These are phyloP conservation scores for Eimeria praecox DNA, from an alignment of 169 alveolate species.

Conservation along the genomic window DNA sequence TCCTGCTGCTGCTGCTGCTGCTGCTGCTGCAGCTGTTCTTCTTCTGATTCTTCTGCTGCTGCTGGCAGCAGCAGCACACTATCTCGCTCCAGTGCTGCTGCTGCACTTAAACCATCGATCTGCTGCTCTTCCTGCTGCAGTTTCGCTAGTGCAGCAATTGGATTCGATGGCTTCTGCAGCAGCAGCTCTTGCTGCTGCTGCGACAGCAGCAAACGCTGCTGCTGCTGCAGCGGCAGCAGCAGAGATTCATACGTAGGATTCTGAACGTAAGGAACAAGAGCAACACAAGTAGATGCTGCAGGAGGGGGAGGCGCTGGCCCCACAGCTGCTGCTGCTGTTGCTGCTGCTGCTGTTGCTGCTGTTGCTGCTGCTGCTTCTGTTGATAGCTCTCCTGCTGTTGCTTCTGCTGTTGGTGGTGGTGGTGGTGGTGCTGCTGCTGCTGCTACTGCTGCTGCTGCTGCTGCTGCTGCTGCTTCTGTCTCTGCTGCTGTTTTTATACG, in stretches of 20 bases:
- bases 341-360: constrained; percentile 41
- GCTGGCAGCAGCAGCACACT: constrained; percentile 52
- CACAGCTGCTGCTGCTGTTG: constrained; percentile 12
- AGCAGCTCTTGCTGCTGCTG: constrained; percentile 66
- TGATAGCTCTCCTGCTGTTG: neutral
- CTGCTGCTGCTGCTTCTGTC: neutral
- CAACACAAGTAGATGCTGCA: constrained; percentile 40
- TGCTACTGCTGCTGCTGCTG: constrained; percentile 9
- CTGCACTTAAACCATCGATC: constrained; percentile 35
- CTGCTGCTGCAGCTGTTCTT: constrained; percentile 4
- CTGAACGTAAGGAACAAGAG: constrained; percentile 47
- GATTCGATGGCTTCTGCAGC: constrained; percentile 45
- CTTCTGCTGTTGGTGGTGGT: constrained; percentile 21
- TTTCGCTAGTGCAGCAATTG: constrained; percentile 41
- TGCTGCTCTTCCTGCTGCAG: constrained; percentile 48
- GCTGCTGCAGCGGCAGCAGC: constrained; percentile 68
- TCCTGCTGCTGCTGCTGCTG: constrained; percentile 56
- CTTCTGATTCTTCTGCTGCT: neutral
- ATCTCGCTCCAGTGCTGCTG: constrained; percentile 36
- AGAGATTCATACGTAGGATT: neutral
- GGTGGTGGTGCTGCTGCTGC: neutral
- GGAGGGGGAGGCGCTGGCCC: constrained; percentile 27
- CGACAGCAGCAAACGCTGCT: constrained; percentile 30
- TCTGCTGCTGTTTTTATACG: constrained; percentile 49
- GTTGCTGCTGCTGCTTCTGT: constrained; percentile 46